These are phyloP conservation scores for Gossypium gossypioides DNA, from an alignment of 441 rosid species.

Conservation along the genomic window DNA sequence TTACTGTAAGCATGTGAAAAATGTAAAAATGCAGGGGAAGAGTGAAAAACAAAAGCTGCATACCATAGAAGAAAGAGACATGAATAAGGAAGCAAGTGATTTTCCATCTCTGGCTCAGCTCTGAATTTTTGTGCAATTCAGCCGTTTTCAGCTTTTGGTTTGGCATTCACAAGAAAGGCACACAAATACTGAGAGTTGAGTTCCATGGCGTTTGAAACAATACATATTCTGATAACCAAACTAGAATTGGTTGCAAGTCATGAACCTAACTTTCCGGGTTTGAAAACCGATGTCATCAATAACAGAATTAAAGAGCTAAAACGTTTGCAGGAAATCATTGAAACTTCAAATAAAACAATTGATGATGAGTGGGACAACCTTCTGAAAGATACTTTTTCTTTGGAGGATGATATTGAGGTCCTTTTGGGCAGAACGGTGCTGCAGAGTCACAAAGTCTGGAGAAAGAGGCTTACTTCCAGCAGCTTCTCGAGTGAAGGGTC, in stretches of 20 bases:
- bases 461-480: background rate
- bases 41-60: background rate
- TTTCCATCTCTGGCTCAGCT: background rate
- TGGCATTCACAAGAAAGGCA: background rate
- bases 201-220: conserved; percentile 4
- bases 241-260: background rate
- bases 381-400: background rate
- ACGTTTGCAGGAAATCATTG: background rate
- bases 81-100: background rate
- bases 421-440: background rate
- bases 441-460: background rate
- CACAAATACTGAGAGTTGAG: background rate
- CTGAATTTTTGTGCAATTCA: background rate
- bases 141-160: background rate
- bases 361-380: background rate
- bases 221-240: conserved; percentile 1
- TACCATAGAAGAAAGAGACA: background rate
- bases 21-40: background rate
- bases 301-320: background rate
- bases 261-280: background rate
- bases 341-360: background rate
- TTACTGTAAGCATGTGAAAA: background rate
- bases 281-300: background rate
- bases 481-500: background rate
- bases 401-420: conserved; percentile 1